Conservation (phyloP, 73 alveolate genomes). For the Paramecium pentaurelia region DNA sequence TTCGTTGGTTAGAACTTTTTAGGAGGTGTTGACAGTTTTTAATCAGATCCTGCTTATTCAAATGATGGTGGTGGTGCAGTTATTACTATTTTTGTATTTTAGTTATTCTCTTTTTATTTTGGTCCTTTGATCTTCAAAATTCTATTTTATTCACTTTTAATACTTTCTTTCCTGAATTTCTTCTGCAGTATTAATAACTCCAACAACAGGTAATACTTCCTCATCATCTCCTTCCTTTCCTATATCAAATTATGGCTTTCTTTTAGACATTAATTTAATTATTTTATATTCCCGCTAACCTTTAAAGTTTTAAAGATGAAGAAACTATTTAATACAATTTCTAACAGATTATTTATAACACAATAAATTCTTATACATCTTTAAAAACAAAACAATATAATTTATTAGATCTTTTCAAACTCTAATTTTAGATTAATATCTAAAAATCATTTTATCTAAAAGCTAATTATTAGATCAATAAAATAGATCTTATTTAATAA, state of each 20-base stretch:
- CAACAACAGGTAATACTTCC: neutral
- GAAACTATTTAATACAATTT: neutral
- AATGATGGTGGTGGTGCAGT: neutral
- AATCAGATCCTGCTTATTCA: neutral
- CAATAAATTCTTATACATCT: neutral
- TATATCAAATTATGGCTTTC: neutral
- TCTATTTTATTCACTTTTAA: neutral
- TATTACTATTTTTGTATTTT: neutral
- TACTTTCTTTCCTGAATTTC: neutral
- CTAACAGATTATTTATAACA: neutral
- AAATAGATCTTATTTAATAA: neutral
- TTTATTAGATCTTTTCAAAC: neutral
- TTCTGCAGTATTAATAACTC: neutral
- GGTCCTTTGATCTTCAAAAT: neutral
- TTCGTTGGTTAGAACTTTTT: neutral
- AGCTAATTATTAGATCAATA: neutral
- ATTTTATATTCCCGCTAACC: neutral
- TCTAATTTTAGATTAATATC: neutral
- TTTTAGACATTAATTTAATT: neutral
- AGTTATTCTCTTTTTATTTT: neutral
- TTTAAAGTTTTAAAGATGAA: neutral
- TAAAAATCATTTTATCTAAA: neutral
- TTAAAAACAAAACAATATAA: too few relatives aligned
- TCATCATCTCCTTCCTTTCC: neutral
- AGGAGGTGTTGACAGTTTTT: neutral